These are phyloP conservation scores for Curvularia lunata DNA, from an alignment of 2,329 filamentous ascomycete species.

Conservation along the genomic window DNA sequence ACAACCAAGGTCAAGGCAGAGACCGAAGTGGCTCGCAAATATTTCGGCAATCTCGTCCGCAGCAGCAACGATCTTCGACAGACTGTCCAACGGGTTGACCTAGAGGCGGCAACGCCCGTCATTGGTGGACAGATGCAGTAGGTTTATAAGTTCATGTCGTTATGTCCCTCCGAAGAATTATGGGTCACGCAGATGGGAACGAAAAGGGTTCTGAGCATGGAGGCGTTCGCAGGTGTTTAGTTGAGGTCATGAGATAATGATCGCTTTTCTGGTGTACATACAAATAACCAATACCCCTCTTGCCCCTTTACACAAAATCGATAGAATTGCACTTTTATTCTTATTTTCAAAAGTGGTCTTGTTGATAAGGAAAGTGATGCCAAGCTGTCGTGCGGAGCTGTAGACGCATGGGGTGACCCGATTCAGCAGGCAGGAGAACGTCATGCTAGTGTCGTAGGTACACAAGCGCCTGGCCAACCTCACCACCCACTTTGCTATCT, in stretches of 20 bases:
- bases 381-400: conserved; percentile 18
- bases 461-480: conserved; percentile 1
- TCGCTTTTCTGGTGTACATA: conserved; percentile 33
- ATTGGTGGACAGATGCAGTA: conserved; percentile 40
- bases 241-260: conserved; percentile 21
- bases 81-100: conserved; percentile 59
- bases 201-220: conserved; percentile 15
- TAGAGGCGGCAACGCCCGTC: conserved; percentile 59
- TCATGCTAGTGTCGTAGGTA: conserved; percentile 6
- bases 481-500: conserved; percentile 2
- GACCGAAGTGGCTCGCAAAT: conserved; percentile 85
- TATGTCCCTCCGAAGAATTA: conserved; percentile 11
- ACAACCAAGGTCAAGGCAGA: conserved; percentile 81
- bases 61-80: conserved; percentile 59
- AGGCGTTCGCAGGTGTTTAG: conserved; percentile 30
- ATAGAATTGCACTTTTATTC: not conserved
- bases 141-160: conserved; percentile 8
- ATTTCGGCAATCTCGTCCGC: conserved; percentile 84
- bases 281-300: conserved; percentile 46
- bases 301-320: conserved; percentile 22
- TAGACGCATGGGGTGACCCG: conserved; percentile 6
- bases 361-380: not conserved
- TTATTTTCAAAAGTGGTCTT: not conserved
- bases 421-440: conserved; percentile 6
- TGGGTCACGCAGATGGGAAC: conserved; percentile 16